A percentile compares a stretch with the other conserved stretches of the same genome.
These are phyloP conservation scores for Zymoseptoria crescenta DNA, from an alignment of 2,329 filamentous ascomycete species.

Conservation along the genomic window DNA sequence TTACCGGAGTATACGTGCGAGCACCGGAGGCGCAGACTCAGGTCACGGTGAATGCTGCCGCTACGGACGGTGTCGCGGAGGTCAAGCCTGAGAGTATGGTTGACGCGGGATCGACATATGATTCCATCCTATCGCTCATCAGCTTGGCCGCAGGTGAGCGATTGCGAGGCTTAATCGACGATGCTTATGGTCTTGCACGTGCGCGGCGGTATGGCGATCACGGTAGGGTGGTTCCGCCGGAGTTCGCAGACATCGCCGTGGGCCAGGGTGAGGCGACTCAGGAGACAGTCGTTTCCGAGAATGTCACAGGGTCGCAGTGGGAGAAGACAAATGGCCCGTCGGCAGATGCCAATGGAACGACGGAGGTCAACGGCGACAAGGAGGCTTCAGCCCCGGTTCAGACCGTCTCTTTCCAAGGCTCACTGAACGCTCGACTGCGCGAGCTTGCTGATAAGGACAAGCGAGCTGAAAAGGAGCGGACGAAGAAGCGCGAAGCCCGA, in stretches of 20 bases:
- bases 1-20: constrained; percentile 44
- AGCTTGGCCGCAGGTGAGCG: constrained; percentile 78
- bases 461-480: constrained; percentile 60
- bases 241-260: constrained; percentile 65
- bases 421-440: constrained; percentile 48
- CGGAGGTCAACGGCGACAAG: constrained; percentile 11
- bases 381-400: constrained; percentile 34
- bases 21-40: constrained; percentile 16
- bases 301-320: constrained; percentile 27
- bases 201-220: constrained; percentile 72
- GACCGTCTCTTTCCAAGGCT: constrained; percentile 36
- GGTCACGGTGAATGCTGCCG: constrained; percentile 22
- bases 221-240: constrained; percentile 66
- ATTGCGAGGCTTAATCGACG: constrained; percentile 66
- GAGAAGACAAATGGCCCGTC: constrained; percentile 16
- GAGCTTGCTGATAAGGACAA: constrained; percentile 59
- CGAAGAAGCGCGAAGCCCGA: constrained; percentile 39
- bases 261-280: constrained; percentile 35
- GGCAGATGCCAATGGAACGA: constrained; percentile 15
- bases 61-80: constrained; percentile 22
- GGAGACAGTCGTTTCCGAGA: constrained; percentile 33
- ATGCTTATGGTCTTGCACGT: constrained; percentile 62
- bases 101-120: constrained; percentile 61
- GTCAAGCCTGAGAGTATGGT: constrained; percentile 44
- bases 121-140: constrained; percentile 74